These are phyloP conservation scores for Hypoxylon sp. DNA, from an alignment of 2,329 filamentous ascomycete species.

Conservation along the genomic window DNA sequence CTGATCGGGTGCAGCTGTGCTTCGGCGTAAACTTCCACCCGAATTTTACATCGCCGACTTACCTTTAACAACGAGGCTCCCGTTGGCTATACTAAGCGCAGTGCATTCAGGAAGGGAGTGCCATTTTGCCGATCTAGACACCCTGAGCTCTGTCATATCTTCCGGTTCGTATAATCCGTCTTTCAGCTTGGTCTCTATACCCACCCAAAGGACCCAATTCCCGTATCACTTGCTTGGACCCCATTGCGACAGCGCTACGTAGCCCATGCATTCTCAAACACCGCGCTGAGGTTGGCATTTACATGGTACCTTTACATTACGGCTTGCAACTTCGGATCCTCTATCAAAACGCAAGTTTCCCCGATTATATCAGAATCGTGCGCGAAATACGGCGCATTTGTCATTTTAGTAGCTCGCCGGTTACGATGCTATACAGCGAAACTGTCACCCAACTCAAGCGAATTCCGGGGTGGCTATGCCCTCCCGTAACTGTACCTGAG, in stretches of 20 bases:
- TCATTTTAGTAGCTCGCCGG: slow-evolving; percentile 11
- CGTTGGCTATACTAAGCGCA: slow-evolving; percentile 37
- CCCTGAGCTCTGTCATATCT: slow-evolving; percentile 24
- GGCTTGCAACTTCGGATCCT: slow-evolving; percentile 23
- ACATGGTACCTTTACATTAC: slow-evolving; percentile 26
- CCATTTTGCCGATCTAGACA: slow-evolving; percentile 19
- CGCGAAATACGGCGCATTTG: slow-evolving; percentile 16
- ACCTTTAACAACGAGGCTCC: slow-evolving; percentile 25
- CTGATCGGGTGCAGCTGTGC: slow-evolving; percentile 38
- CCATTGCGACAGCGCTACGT: slow-evolving; percentile 13
- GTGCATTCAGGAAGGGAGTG: slow-evolving; percentile 22
- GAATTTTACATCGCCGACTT: slow-evolving; percentile 44
- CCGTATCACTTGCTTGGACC: slow-evolving; percentile 27
- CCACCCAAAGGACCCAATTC: slow-evolving; percentile 2
- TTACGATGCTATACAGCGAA: slow-evolving; percentile 16
- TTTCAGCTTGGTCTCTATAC: slow-evolving; percentile 18
- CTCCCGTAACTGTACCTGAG: slow-evolving; percentile 15
- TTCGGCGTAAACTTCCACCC: slow-evolving; percentile 39
- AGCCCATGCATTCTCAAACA: slow-evolving; percentile 15
- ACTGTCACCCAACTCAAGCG: slow-evolving; percentile 25
- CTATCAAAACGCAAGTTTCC: slow-evolving; percentile 7
- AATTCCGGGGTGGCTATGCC: slow-evolving; percentile 25
- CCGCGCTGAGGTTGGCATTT: slow-evolving; percentile 15
- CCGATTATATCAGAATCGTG: slow-evolving; percentile 13
- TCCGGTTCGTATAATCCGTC: slow-evolving; percentile 27